Evolutionary conservation across 306 rosid species (phyloP), one percentile per base, ranked within the genome.

Genomic region (Vachellia pachyceras): DNA sequence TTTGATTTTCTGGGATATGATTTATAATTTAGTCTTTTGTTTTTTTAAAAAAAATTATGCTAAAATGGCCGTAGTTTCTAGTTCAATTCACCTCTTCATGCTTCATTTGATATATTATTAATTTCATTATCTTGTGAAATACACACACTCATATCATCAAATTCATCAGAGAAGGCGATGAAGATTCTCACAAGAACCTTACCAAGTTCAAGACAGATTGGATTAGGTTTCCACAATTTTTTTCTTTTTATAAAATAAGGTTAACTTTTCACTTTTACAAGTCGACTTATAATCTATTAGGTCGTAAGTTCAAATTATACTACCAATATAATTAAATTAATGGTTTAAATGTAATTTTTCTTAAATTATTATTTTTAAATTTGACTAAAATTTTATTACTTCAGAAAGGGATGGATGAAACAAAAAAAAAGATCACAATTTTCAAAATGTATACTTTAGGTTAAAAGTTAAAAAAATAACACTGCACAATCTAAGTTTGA

Each of bases 51-150:
- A 11, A 45, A 10, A 22, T 22, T 4, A 23, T 23, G 14, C 36
- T 58, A 10, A 23, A 58, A 22, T 50, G 36, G 70, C 70, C 12
- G n/a, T 0, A 13, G 80, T 79, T 63, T 83, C 80, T 54, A 6
- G 18, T 33, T 83, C 72, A 81, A 44, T 79, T 76, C 79, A 80
- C 78, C 75, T 49, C 72, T 86, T 83, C 80, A 79, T 78, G 84
- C 18, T 1, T 78, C 47, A 39, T 36, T 41, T 55, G 69, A 46
- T 68, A 14, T 57, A 73, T n/a, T 20, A 5, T 36, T 42, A 55
- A n/a, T 8, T 55, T 55, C 33, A 20, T 6, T 52, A 10, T 52
- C 23, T 17, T 52, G 58, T 17, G 58, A 17, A 52, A 52, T 17
- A 18, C 10, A 50, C n/a, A n/a, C n/a, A n/a, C n/a, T n/a, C n/a